These are phyloP conservation scores for Starmerella stigmatis DNA, from an alignment of 805 yeast genomes.

Conservation along the genomic window DNA sequence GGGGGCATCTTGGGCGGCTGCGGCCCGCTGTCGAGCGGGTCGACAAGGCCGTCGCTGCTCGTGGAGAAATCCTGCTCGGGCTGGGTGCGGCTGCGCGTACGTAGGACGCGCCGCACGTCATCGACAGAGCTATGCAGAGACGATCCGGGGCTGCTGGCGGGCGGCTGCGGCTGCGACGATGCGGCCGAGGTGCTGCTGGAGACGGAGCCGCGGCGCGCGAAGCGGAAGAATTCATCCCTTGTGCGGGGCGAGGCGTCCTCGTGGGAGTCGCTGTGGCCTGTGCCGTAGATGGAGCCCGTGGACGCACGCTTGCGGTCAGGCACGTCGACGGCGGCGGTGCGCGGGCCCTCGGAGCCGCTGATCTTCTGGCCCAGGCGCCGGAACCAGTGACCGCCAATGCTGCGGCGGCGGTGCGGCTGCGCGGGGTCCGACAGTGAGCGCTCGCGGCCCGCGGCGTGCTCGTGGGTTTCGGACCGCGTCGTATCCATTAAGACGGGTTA, in stretches of 20 bases:
- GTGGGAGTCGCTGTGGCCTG: neutral
- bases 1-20: neutral
- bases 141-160: neutral
- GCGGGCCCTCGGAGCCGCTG: neutral
- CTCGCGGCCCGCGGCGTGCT: neutral
- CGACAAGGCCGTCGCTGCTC: neutral
- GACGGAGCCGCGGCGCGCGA: neutral
- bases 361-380: conserved; percentile 2
- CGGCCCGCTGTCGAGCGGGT: neutral
- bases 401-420: conserved; percentile 2
- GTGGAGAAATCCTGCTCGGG: neutral
- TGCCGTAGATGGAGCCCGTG: neutral
- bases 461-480: neutral
- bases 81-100: conserved; percentile 4
- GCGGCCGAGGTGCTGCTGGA: neutral
- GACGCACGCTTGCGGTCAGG: conserved; percentile 2
- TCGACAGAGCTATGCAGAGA: neutral
- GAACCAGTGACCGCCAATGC: conserved; percentile 3
- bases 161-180: neutral
- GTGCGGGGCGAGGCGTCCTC: neutral
- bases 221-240: neutral
- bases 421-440: conserved; percentile 7
- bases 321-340: neutral
- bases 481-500: neutral
- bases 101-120: conserved; percentile 1